Conservation (phyloP, 2,329 filamentous ascomycete genomes). For the Talaromyces marneffei region DNA sequence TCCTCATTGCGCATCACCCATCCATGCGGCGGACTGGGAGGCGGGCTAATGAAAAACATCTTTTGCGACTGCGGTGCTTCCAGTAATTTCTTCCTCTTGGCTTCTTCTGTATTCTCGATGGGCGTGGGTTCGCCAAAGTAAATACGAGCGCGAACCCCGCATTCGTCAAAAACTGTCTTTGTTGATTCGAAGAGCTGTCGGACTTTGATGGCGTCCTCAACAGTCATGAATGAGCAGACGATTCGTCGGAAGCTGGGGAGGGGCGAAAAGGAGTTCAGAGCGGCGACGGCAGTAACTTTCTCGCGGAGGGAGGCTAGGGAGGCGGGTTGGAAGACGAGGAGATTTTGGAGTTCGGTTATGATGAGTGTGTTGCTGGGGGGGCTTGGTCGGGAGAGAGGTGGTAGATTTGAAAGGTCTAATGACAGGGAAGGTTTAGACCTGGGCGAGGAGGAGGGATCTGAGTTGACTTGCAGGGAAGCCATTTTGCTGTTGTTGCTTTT, state of each 20-base stretch:
- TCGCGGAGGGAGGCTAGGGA: slow-evolving; percentile 40
- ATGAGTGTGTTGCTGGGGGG: slow-evolving; percentile 48
- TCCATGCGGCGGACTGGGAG: slow-evolving; percentile 58
- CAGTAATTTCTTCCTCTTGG: slow-evolving; percentile 41
- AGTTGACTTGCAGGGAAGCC: slow-evolving; percentile 8
- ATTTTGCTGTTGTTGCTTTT: slow-evolving; percentile 16
- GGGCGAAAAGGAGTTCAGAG: slow-evolving; percentile 47
- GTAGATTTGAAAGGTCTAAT: slow-evolving; percentile 42
- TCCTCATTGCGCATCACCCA: slow-evolving; percentile 60
- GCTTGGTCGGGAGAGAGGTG: slow-evolving; percentile 40
- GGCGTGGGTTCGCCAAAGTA: slow-evolving; percentile 52
- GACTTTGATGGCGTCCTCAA: slow-evolving; percentile 38
- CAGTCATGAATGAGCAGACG: slow-evolving; percentile 44
- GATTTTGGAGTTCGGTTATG: slow-evolving; percentile 45
- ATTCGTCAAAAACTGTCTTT: slow-evolving; percentile 4
- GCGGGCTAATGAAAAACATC: slow-evolving; percentile 62
- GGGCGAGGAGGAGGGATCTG: slow-evolving; percentile 22
- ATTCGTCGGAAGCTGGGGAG: slow-evolving; percentile 47
- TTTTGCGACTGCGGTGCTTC: slow-evolving; percentile 54
- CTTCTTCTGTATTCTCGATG: slow-evolving; percentile 30
- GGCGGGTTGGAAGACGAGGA: slow-evolving; percentile 42
- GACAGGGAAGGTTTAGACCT: slow-evolving; percentile 36
- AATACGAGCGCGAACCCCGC: slow-evolving; percentile 34
- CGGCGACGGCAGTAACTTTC: slow-evolving; percentile 37
- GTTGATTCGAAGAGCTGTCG: slow-evolving; percentile 38